Base-by-base conservation (phyloP, 2,329 filamentous ascomycete species). In the Aspergillus persii region DNA sequence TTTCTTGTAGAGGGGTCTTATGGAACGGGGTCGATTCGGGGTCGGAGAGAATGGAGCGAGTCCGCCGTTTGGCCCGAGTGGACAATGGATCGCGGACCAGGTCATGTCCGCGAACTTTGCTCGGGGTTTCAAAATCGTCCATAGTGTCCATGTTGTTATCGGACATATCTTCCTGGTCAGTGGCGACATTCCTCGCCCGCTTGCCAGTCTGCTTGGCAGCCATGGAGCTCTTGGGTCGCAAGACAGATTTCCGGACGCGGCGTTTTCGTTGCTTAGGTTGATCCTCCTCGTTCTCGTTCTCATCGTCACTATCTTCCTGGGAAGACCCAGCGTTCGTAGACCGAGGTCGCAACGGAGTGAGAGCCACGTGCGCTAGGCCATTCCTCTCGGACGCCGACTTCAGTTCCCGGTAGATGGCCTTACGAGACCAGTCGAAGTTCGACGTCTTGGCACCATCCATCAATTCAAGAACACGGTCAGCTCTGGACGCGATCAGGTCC, bases 141-240 rank as follows among this genome's bases (percentile, higher is more conserved):
- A 64, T 59, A 18, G 66, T 65, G 23, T 74, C 67, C 47, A 71
- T 68, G 31, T 72, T 68, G 15, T 74, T 71, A 31, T 76, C 71
- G 1, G 68, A 69, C 11, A 64, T 55, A 33, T 62, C 60, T 48
- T 68, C 59, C 27, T 68, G 67, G 36, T 68, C 61, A 30, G 61
- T 59, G 15, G 62, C 65, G 46, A 66, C 60, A 50, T 72, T 74
- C 54, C 76, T 68, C 26, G 76, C 76, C 44, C 77, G 74, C 62
- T 79, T 79, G 44, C 77, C 76, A 26, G 73, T 74, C 48, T 74
- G 68, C 59, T 77, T 78, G 2, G 71, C 69, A 9, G 78, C 78
- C 18, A 75, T 64, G 3, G 72, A 68, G 54, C 68, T 71, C 54
- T 77, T 79, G 1, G 78, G 78, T 6, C 78, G 76, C 11, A 80